Conservation (phyloP, 257 asterid species). For the Schizonepeta tenuifolia region DNA sequence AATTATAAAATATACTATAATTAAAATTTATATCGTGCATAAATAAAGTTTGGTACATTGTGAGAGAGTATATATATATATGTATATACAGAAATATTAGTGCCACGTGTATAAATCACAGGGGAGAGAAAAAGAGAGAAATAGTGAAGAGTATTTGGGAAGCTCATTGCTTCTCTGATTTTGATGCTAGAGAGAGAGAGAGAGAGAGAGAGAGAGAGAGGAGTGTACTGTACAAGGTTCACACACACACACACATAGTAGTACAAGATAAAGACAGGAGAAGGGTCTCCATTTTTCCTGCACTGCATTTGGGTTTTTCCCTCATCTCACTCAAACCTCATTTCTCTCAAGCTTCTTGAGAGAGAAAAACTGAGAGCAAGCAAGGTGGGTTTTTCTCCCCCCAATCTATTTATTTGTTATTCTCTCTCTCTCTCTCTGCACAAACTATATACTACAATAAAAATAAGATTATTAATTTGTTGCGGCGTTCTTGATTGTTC, state of each 20-base stretch:
- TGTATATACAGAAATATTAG: neutral
- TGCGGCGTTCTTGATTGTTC: constrained; percentile 24
- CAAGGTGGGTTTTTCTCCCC: constrained; percentile 45
- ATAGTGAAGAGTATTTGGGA: constrained; percentile 55
- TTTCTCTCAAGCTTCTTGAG: constrained; percentile 45
- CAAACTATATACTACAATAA: neutral
- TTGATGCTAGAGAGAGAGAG: constrained; percentile 57
- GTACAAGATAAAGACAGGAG: constrained; percentile 43
- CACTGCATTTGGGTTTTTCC: constrained; percentile 42
- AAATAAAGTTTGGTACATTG: too few relatives aligned
- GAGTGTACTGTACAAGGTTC: constrained; percentile 54
- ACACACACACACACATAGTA: constrained; percentile 48
- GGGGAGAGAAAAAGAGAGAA: constrained; percentile 6
- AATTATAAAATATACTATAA: neutral
- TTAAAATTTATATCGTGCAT: constrained; percentile 23
- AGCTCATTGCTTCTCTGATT: constrained; percentile 78
- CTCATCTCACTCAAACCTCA: constrained; percentile 43
- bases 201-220: constrained; percentile 46
- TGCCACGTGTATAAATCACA: constrained; percentile 29
- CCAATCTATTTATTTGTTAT: neutral
- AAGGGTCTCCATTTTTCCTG: constrained; percentile 41
- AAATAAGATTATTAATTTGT: neutral
- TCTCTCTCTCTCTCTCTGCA: neutral
- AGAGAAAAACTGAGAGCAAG: constrained; percentile 37
- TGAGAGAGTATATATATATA: neutral